Percentiles rank a stretch among this genome's conserved stretches.
Evolutionary conservation across 192 early-diverging fungal genomes (phyloP).

Genomic region (Jimgerdemannia flammicorona): DNA sequence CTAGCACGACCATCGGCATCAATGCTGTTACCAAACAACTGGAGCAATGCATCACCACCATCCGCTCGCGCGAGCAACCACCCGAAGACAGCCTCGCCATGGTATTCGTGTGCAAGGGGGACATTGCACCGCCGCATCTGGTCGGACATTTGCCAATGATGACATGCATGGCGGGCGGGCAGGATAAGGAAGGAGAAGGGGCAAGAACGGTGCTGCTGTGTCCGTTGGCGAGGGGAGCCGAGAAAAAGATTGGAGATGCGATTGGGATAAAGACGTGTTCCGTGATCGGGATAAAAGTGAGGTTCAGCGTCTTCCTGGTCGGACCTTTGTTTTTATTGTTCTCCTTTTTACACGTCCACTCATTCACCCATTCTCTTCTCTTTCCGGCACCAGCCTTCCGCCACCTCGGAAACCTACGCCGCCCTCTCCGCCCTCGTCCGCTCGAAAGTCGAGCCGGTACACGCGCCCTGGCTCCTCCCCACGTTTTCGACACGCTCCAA

Average conservation of each 20-base stretch:
- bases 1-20: background rate
- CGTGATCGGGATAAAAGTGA: background rate
- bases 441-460: background rate
- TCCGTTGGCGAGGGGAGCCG: background rate
- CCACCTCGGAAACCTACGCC: background rate
- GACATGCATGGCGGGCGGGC: background rate
- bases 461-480: background rate
- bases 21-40: background rate
- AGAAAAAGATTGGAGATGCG: background rate
- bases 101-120: background rate
- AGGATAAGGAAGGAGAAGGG: background rate
- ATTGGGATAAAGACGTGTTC: background rate
- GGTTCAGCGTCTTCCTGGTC: background rate
- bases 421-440: background rate
- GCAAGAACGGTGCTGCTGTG: background rate
- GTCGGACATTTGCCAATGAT: background rate
- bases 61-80: background rate
- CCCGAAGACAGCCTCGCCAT: background rate
- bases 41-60: background rate
- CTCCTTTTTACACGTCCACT: no score
- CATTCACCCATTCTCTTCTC: no score
- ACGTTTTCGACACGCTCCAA: background rate
- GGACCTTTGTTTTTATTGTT: no score
- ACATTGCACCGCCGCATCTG: background rate
- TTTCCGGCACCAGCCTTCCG: no score